Evolutionary conservation across 1,284 basidiomycete species (phyloP), one percentile per base, ranked within the genome.

Genomic region (Thecaphora thlaspeos): DNA sequence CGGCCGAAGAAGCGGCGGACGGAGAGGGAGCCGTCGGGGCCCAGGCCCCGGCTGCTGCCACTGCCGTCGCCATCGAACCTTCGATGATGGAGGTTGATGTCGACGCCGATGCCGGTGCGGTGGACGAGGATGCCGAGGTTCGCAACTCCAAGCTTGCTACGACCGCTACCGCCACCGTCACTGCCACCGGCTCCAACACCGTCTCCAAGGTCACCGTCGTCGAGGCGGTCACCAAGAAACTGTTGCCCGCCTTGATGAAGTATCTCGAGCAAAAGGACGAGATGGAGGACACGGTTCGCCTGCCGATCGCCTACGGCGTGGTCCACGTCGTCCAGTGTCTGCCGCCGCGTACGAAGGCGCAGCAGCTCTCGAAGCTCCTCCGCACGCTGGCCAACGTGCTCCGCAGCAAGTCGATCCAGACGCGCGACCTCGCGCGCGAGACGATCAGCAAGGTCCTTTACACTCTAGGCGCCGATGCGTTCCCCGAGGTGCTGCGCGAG

Each of bases 341-440:
- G 18, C 92, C 95, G 0, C 80, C 80, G n/a, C 80, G 82, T 2
- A 80, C 82, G 0, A 61, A 62, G 19, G 41, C 56, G 46, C 46
- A 46, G 12, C 91, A 96, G 69, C 84, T 94, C 38, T 81, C 85
- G 1, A 85, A 88, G 39, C 81, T 97, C 8, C 79, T 98, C 60
- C 94, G 89, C 2, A 85, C 88, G 15, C 83, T 96, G 42, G 86
- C 87, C 51, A 91, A 95, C 72, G 87, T 91, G 41, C 82, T 98
- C 51, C 87, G 91, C 12, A 92, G 90, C 79, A 90, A 87, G 73
- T 91, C 92, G 21, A 92, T 95, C 76, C 92, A 96, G 68, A 93
- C 91, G 1, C 84, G 95, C 52, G 92, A 97, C 71, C 83, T 94
- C 36, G 85, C 88, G 2, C 84, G 91, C 14, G 89, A 91, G 50